Base-by-base conservation (phyloP, 2,329 filamentous ascomycete species). In the Aspergillus phoenicis region DNA sequence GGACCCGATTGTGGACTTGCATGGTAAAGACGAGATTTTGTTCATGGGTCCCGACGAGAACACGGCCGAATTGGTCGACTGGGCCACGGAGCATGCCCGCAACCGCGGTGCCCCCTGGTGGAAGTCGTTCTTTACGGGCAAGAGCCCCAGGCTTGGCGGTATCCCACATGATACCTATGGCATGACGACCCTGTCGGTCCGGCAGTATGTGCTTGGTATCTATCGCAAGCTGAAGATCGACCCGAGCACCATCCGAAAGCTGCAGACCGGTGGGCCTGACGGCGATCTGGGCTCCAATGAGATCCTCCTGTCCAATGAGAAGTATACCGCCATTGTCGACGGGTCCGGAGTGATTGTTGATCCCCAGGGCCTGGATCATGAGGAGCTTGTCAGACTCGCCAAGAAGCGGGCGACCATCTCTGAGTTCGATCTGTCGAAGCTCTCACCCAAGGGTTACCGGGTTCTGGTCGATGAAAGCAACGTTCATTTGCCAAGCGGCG, bases 111-210 rank as follows among this genome's bases (percentile, higher is more conserved):
- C 95, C 4, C 92, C 93, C 28, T 99, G 94, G 92, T 99, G 95
- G 95, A 99, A 99, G 84, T 99, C 95, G 0, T 99, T 99, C 86
- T 99, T 99, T 84, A 99, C 95, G 2, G 95, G 95, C 73, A 99
- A 99, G 85, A 97, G 92, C 69, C 95, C 93, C 57, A 95, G 91
- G 78, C 85, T 99, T 13, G 95, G 95, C 65, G 95, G 95, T 74
- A 99, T 99, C 68, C 95, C 95, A 39, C 95, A 99, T 78, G 95
- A 99, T 76, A 81, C 84, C 43, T 99, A 99, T 73, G 95, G 95
- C 71, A 99, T 99, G 95, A 99, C 95, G 0, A 98, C 95, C 0
- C 81, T 98, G 60, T 97, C 93, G 5, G 94, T 99, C 53, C 92
- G 95, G 49, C 92, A 99, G 79, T 99, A 96, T 70, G 91, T 99